Evolutionary conservation across 345 rosid species (phyloP).

Genomic region (Brassica incana): DNA sequence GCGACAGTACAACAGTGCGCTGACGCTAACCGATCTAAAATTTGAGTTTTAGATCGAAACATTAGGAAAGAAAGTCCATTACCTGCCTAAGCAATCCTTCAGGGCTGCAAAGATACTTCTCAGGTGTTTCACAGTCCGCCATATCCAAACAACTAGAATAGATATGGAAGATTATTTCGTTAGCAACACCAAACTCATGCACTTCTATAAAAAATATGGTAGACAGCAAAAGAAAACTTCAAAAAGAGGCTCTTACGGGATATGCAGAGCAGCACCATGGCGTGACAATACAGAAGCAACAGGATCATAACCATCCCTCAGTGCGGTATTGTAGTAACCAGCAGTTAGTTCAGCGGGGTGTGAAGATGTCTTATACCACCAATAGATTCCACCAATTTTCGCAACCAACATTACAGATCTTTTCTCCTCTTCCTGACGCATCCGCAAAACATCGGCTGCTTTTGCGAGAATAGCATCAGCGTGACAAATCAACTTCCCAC

Average conservation of each 20-base stretch:
- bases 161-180: constrained; percentile 15
- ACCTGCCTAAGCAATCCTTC: constrained; percentile 69
- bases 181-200: constrained; percentile 4
- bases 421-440: constrained; percentile 48
- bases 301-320: constrained; percentile 67
- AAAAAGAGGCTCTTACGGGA: constrained; percentile 46
- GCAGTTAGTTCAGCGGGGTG: constrained; percentile 68
- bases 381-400: constrained; percentile 64
- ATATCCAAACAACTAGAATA: constrained; percentile 58
- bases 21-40: too few relatives aligned
- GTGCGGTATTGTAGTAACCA: constrained; percentile 64
- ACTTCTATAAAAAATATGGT: neutral
- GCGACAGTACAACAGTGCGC: neutral
- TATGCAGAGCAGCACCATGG: constrained; percentile 67
- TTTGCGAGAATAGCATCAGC: constrained; percentile 67
- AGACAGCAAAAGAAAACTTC: constrained; percentile 8
- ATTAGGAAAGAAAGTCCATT: constrained; percentile 11
- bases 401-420: constrained; percentile 55
- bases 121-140: constrained; percentile 63
- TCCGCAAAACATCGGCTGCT: constrained; percentile 54
- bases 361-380: constrained; percentile 65
- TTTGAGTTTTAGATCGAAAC: neutral
- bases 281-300: constrained; percentile 62
- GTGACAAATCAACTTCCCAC: constrained; percentile 67
- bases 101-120: constrained; percentile 61